Base-by-base conservation (phyloP, 768 basidiomycete species). In the Mycena epipterygia region DNA sequence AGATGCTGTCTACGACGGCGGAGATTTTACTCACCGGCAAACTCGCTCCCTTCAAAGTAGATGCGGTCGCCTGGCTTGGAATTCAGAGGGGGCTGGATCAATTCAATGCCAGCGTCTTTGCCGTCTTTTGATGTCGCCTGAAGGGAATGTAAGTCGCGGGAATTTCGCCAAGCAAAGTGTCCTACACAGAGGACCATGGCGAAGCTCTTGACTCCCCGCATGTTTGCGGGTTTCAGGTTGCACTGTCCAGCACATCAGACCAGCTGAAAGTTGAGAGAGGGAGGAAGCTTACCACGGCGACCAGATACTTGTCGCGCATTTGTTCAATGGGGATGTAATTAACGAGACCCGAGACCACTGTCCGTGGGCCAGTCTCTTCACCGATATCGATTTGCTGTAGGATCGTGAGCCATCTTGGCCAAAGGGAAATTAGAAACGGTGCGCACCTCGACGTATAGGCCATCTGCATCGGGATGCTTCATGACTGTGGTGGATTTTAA, bases 131-230 rank as follows among this genome's bases (percentile, higher is more conserved):
- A 93, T 1, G 95, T 91, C 11, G 97, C 97, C 95, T 97, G 72
- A 59, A 32, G 11, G 41, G 39, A 42, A 65, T 32, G 48, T 75
- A 17, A 61, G 39, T 29, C 56, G 41, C 21, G 37, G 51, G 60
- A n/a, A 27, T 9, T 48, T 33, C 32, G 33, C 21, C 42, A 2
- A 42, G 23, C 41, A 42, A 12, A 9, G 61, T 56, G 30, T 80
- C 91, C 53, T 80, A 96, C 96, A 77, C 93, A 93, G 70, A 99
- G 91, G 41, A 99, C 93, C 98, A 99, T 99, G 35, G 96, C 98
- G 77, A 93, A 97, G 68, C 96, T 97, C 85, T 98, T 99, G 75
- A 99, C 91, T 2, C 98, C 98, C 67, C 97, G 91, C 97, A 99
- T 99, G 74, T 87, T 91, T 9, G 94, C 97, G 6, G 97, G 97